Base-by-base conservation (phyloP, 371 early-diverging fungal species). In the Actinomortierella wolfii region DNA sequence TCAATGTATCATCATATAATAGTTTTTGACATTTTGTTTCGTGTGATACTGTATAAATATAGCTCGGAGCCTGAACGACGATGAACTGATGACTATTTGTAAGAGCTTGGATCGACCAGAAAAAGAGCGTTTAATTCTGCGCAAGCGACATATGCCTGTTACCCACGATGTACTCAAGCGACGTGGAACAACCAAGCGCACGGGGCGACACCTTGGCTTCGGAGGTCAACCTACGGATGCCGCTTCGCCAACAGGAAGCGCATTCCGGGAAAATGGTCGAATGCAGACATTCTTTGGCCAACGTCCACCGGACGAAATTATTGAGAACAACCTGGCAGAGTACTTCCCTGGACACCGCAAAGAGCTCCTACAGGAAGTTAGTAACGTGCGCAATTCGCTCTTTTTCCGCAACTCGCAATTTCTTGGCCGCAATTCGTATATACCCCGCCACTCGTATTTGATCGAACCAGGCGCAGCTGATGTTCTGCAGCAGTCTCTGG, bases 241-340 rank as follows among this genome's bases (percentile, higher is more conserved):
- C 13, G 46, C 53, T 8, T 70, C 76, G 15, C 67, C 65, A 3
- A 65, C 61, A 21, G 60, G 58, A 29, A 49, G 28, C 47, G 52
- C 61, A 13, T 61, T 67, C 62, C 48, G 60, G 57, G 62, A 64
- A 43, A 61, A 65, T 1, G 57, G 65, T 7, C 49, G 66, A 20
- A 71, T 71, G 71, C 71, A 71, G 23, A 65, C 71, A 39, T 92
- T 96, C 71, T 94, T 97, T 73, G 96, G 95, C 34, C 94, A 95
- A 74, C 91, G 97, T 11, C 98, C 98, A 2, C 94, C 95, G 0
- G 93, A 93, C 1, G 95, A 94, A 73, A 78, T 92, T 48, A 95
- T 97, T 68, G 88, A 90, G 8, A 88, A 87, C 60, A 90, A 96
- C 64, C 79, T 97, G 29, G 86, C 88, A 28, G 86, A 92, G 46